Base-by-base conservation (phyloP, 2,329 filamentous ascomycete genomes). In the Tolypocladium ovalisporum region DNA sequence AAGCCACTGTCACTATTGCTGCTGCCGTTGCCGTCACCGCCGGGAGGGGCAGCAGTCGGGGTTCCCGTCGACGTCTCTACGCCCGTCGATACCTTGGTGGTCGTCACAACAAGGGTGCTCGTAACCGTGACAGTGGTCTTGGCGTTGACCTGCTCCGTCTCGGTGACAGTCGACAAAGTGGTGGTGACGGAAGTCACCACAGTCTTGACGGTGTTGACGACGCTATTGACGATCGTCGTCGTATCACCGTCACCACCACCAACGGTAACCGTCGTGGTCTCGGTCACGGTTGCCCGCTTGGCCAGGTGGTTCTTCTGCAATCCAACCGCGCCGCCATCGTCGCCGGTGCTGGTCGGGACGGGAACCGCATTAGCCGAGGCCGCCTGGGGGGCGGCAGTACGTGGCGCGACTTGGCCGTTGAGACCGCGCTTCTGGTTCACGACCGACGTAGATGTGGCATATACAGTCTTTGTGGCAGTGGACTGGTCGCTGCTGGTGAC, bases 71-170 rank as follows among this genome's bases (percentile, higher is more conserved):
- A 34, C 9, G 47, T 51, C 37, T 64, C 58, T 13, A 68, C 62
- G 52, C 66, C 69, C 27, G 68, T 70, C 27, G 64, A 65, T 29
- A 73, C 67, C 37, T 59, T 56, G 9, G 70, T 73, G 29, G 71
- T 67, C 36, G 69, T 73, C 40, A 73, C 62, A 36, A 66, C 65
- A 37, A 71, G 63, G 22, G 68, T 73, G 61, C 70, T 71, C n/a
- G 73, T 74, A 27, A 65, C 59, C 32, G 73, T 75, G 29, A 68
- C 49, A 8, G 73, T 76, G 49, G 71, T 70, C 58, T 64, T 69
- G 57, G 74, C 73, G 60, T 70, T 71, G 36, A 57, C 63, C 56
- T 69, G 63, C 22, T 62, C 62, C 1, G 69, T 74, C 66, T 69
- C 64, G 32, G 70, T 72, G 17, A 72, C 59, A 3, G 63, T 64